Conservation (phyloP, 75 land plant species). For the Isoetes taiwanensis region DNA sequence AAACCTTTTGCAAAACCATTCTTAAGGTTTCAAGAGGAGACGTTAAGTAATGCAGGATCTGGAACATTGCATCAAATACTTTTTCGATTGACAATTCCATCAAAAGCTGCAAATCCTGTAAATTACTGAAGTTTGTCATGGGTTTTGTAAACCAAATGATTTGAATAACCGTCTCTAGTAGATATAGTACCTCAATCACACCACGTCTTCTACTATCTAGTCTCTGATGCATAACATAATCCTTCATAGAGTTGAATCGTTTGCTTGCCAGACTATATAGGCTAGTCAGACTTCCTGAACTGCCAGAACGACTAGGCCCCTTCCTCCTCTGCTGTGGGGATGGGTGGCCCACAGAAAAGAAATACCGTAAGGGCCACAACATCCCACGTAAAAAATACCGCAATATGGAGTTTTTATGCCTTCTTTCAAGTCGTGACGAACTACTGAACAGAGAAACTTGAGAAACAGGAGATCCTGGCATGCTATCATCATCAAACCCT, state of each 20-base stretch:
- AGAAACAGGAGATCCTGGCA: constrained; percentile 58
- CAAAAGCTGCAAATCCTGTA: constrained; percentile 86
- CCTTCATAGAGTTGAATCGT: constrained; percentile 32
- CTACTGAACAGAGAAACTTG: constrained; percentile 46
- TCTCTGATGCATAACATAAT: constrained; percentile 51
- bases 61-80: constrained; percentile 59
- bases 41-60: constrained; percentile 44
- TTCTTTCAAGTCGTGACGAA: constrained; percentile 21
- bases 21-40: constrained; percentile 50
- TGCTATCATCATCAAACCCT: constrained; percentile 54
- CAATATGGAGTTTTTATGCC: constrained; percentile 20
- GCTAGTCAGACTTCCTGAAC: constrained; percentile 20
- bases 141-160: no score
- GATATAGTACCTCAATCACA: constrained; percentile 63
- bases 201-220: constrained; percentile 73
- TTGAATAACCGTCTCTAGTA: no score
- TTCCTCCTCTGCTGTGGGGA: background rate
- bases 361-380: constrained; percentile 35
- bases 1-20: constrained; percentile 26
- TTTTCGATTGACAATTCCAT: constrained; percentile 80
- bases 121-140: no score
- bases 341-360: constrained; percentile 24
- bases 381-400: constrained; percentile 39
- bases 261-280: constrained; percentile 22
- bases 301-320: constrained; percentile 6